Conservation (phyloP, 768 basidiomycete species). For the Pilatotrama ljubarskyi region DNA sequence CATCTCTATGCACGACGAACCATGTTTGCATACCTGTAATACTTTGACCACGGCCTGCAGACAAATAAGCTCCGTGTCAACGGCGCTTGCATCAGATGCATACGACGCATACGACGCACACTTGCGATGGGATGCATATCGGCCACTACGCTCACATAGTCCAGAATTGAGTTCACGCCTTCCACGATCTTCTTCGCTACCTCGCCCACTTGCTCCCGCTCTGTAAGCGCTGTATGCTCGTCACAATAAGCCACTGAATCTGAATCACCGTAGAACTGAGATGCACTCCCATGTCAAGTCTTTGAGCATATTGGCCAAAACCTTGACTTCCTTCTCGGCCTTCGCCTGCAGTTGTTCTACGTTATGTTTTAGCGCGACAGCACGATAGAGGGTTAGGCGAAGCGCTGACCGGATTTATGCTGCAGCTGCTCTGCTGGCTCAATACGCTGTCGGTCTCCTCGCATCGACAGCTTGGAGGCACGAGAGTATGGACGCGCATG, state of each 20-base stretch:
- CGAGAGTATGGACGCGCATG: too few relatives aligned
- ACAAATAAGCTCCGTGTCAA: background rate
- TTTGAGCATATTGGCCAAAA: background rate
- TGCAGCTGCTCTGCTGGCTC: too few relatives aligned
- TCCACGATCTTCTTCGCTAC: slow-evolving; percentile 1
- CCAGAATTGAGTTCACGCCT: background rate
- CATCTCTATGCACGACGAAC: too few relatives aligned
- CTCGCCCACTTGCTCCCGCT: background rate
- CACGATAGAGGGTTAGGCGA: too few relatives aligned
- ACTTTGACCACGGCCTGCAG: background rate
- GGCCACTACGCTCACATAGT: background rate
- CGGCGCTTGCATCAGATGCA: background rate
- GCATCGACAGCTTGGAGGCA: too few relatives aligned
- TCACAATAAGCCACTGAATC: too few relatives aligned
- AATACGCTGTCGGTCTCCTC: too few relatives aligned
- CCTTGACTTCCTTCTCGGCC: slow-evolving; percentile 5
- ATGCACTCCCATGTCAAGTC: background rate
- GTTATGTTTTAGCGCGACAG: too few relatives aligned
- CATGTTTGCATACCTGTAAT: background rate
- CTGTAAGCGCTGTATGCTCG: background rate
- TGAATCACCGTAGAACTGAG: too few relatives aligned
- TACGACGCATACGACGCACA: too few relatives aligned
- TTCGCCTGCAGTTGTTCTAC: background rate
- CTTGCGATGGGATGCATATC: background rate
- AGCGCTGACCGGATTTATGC: too few relatives aligned